Base-by-base conservation (phyloP, 495 filamentous ascomycete genomes). In the Aspergillus cristatus region DNA sequence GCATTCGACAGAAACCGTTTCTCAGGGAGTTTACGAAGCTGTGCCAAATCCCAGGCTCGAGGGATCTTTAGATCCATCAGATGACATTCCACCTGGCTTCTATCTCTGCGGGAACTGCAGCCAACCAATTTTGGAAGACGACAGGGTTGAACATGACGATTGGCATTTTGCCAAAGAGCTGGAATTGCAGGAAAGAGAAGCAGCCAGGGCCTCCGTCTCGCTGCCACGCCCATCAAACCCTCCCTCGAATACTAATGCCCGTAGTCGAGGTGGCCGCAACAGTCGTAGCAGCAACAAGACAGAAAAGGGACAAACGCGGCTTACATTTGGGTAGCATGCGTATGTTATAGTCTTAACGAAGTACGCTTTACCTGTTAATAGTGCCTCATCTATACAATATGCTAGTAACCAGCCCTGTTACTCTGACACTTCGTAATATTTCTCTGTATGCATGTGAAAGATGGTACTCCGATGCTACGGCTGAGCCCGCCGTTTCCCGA, bases 161-260 rank as follows among this genome's bases (percentile, higher is more conserved):
- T 98, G 88, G 84, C 91, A 98, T 65, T 86, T 95, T 59, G 91
- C 91, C 28, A 87, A 84, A 65, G 79, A 85, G 47, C 70, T 97
- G 18, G 81, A 82, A 46, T 71, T 76, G 6, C 70, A 87, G 43
- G 72, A 76, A 32, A 63, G 56, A 20, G 53, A 62, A 41, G 51
- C 54, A 31, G 50, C 53, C 3, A 51, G 43, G 14, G 45, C 30
- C 26, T 51, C 43, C 13, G 60, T 50, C n/a, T 42, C 48, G 25
- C 38, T 42, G 31, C 38, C 38, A 13, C 48, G 42, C 14, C 26
- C 52, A 18, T 28, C 52, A 26, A 48, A 37, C 25, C 5, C 28
- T n/a, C 51, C 35, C 34, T 8, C 51, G n/a, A 46, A 48, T 37
- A 28, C 47, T n/a, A 57, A 50, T 35, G 41, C 46, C 39, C 58